Evolutionary conservation across 768 basidiomycete species (phyloP), one percentile per base, ranked within the genome.

Genomic region (Tulasnella sp.): DNA sequence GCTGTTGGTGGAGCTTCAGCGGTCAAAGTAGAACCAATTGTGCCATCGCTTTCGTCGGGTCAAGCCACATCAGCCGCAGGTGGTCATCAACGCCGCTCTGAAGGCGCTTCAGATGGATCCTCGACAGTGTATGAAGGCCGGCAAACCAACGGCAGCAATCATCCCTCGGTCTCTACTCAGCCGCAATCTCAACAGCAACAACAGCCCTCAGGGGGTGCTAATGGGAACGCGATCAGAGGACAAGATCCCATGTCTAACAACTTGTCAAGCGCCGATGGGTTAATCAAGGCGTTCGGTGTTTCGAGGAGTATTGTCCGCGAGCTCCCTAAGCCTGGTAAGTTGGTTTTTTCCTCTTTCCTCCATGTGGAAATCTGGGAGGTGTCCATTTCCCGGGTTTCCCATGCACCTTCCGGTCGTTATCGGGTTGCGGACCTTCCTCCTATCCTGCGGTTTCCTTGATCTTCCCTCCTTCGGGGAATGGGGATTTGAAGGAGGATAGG

Each of bases 221-320:
- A 81, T 44, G 82, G 77, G 18, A 77, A 86, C 73, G 86, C 89
- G 79, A 89, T 91, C 83, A 93, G 91, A 84, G 94, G 93, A 75
- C 90, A 92, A 82, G 95, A 96, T 84, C 95, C 95, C 4, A 90
- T 93, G 81, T 90, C 91, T 8, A 92, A 94, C 82, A 93, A 96
- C 85, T 90, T 95, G 89, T 93, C 93, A 75, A 91, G 89, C 84
- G 89, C 79, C 75, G 79, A 22, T 31, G 81, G 81, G 9, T 44
- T 81, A 34, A 81, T 81, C 92, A 9, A 90, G 92, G 89, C 89
- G 93, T 37, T 89, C 95, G 75, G 87, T 91, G 81, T 82, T 40
- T 37, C 74, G 48, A 76, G 69, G 40, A 89, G 89, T 64, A 94
- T 95, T 82, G 90, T 94, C 76, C 90, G 87, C 80, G 91, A 91